Base-by-base conservation (phyloP, 306 rosid genomes). In the Pterocarpus macrocarpus region DNA sequence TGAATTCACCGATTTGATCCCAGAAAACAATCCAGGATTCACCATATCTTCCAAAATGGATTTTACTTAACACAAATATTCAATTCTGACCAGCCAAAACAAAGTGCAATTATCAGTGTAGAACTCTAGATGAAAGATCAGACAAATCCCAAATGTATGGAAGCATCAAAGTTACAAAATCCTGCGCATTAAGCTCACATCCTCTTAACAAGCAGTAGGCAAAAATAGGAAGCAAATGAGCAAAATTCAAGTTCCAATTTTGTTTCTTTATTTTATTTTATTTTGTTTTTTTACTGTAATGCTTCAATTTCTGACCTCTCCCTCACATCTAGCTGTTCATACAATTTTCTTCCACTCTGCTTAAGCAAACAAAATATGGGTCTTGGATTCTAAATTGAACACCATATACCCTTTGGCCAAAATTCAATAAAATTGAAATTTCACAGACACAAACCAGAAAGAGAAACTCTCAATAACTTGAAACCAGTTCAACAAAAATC, bases 1-100 rank as follows among this genome's bases (percentile, higher is more conserved):
- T 8, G 96, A 81, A 67, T 93, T 91, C 47, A 32, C 73, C 0
- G 90, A n/a, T 71, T 88, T 88, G 34, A 56, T 82, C 79, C 86
- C 92, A 17, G 90, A 84, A 82, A 85, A 70, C 89, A 88, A 73
- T 69, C 90, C 94, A 65, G 86, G 53, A 73, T 82, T 86, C 87
- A 88, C 90, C 99, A 91, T 92, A 69, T 84, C 83, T 76, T 76
- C 69, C 57, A 59, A 80, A 88, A 75, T 10, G 83, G 73, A 80
- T 80, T 84, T n/a, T 71, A 85, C 82, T 77, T 50, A 85, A 69
- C 39, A 63, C 65, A 50, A 34, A 41, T 10, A 64, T 33, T 79
- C 80, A 80, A 79, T 39, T 64, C 75, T 36, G 61, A 57, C 67
- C 4, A 22, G 57, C 63, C 2, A 35, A 34, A 76, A 32, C 76